Conservation (phyloP, 352 stramenopile species). For the Phytophthora nicotianae region DNA sequence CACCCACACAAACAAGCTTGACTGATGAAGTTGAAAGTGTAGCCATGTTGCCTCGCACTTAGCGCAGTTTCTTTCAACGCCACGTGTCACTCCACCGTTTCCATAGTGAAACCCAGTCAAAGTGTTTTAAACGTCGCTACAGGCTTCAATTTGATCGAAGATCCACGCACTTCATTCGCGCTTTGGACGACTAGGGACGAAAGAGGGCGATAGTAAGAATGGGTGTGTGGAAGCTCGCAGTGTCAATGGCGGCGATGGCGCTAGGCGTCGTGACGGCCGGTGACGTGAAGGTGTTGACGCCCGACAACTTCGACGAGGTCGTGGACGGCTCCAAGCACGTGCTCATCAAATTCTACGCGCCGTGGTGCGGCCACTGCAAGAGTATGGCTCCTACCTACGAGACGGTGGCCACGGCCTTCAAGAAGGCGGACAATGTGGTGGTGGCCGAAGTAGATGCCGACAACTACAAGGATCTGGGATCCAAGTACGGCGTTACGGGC, state of each 20-base stretch:
- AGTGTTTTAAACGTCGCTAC: constrained; percentile 35
- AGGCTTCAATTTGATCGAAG: constrained; percentile 15
- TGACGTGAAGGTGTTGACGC: constrained; percentile 81
- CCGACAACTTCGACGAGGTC: constrained; percentile 82
- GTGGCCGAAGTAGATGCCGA: constrained; percentile 92
- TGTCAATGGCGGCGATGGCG: constrained; percentile 48
- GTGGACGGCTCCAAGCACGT: constrained; percentile 87
- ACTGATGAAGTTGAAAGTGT: constrained; percentile 12
- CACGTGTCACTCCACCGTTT: constrained; percentile 34
- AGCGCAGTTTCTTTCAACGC: constrained; percentile 8
- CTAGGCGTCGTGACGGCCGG: constrained; percentile 61
- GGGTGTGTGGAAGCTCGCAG: constrained; percentile 69
- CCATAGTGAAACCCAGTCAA: constrained; percentile 46
- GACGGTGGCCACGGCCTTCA: constrained; percentile 88
- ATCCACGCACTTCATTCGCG: constrained; percentile 31
- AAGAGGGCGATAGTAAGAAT: constrained; percentile 12
- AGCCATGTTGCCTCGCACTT: constrained; percentile 28
- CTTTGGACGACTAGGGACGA: constrained; percentile 29
- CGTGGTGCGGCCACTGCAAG: constrained; percentile 93
- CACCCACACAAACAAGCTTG: constrained; percentile 4
- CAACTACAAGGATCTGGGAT: constrained; percentile 77
- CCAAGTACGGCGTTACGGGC: constrained; percentile 88
- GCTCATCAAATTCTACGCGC: constrained; percentile 91
- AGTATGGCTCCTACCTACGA: constrained; percentile 81
- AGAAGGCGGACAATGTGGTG: constrained; percentile 85